These are phyloP conservation scores for Suaeda aralocaspica DNA, from an alignment of 148 eudicot species.

Conservation along the genomic window DNA sequence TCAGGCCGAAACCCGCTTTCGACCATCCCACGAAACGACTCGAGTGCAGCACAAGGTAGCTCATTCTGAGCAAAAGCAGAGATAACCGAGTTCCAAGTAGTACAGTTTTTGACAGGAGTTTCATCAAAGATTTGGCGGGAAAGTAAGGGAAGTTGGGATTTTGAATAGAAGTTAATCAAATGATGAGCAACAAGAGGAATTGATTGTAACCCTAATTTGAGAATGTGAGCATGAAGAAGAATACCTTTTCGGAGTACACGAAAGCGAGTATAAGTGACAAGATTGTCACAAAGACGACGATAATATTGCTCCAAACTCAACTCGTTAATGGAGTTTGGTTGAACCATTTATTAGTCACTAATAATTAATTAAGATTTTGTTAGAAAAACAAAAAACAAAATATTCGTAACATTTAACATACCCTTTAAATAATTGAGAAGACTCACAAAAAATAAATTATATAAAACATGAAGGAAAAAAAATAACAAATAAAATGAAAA, in stretches of 20 bases:
- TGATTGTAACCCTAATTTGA: constrained; percentile 52
- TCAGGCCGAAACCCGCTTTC: constrained; percentile 30
- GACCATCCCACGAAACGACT: constrained; percentile 29
- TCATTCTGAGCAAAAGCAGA: constrained; percentile 44
- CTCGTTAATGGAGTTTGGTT: constrained; percentile 19
- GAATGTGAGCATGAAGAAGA: constrained; percentile 60
- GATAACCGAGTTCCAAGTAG: constrained; percentile 43
- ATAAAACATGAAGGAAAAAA: neutral
- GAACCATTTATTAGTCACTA: neutral
- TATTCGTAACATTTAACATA: too few relatives aligned
- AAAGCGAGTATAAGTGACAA: constrained; percentile 42
- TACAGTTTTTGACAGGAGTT: constrained; percentile 30
- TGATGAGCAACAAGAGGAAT: constrained; percentile 67
- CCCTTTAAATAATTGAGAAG: neutral
- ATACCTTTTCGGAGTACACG: constrained; percentile 48
- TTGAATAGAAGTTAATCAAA: constrained; percentile 75
- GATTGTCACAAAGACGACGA: constrained; percentile 41
- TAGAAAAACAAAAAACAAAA: too few relatives aligned
- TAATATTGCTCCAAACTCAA: constrained; percentile 29
- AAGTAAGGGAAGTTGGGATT: constrained; percentile 43
- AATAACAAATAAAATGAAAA: neutral
- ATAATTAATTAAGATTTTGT: neutral
- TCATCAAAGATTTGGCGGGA: constrained; percentile 60
- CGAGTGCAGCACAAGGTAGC: constrained; percentile 32
- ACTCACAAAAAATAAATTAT: too few relatives aligned